Conservation (phyloP, 768 basidiomycete species). For the Lactarius indigo region DNA sequence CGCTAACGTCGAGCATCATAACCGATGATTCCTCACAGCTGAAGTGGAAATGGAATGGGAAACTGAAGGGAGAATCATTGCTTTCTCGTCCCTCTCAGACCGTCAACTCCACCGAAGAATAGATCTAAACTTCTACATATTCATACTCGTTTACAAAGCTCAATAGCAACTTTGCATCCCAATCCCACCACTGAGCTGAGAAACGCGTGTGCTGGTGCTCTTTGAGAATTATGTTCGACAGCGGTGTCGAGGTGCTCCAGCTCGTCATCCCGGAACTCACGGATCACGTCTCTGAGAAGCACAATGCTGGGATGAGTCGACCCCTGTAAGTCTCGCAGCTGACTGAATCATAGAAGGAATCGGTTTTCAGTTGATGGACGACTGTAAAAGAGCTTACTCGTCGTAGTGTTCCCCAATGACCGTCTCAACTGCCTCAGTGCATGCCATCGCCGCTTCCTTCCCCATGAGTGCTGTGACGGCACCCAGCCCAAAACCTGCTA, state of each 20-base stretch:
- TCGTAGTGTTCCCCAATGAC: constrained; percentile 98
- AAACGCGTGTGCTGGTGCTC: constrained; percentile 87
- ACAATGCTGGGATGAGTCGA: constrained; percentile 77
- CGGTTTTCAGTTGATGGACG: neutral
- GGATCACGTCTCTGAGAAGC: constrained; percentile 65
- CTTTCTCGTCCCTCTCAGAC: constrained; percentile 23
- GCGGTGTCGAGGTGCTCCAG: constrained; percentile 92
- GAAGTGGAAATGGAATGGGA: constrained; percentile 54
- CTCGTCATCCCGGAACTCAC: constrained; percentile 91
- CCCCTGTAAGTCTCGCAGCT: constrained; percentile 69
- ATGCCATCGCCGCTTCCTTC: constrained; percentile 95
- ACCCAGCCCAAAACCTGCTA: constrained; percentile 83
- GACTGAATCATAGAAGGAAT: constrained; percentile 44
- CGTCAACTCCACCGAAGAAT: constrained; percentile 19
- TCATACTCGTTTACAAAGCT: constrained; percentile 78
- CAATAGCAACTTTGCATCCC: constrained; percentile 89
- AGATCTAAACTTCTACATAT: constrained; percentile 4
- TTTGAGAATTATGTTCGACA: constrained; percentile 81
- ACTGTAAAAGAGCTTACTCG: constrained; percentile 59
- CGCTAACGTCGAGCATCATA: neutral
- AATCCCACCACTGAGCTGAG: constrained; percentile 79
- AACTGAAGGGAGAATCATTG: constrained; percentile 44
- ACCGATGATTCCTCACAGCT: constrained; percentile 34
- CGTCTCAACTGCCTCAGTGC: constrained; percentile 96
- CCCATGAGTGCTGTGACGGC: constrained; percentile 84